Base-by-base conservation (phyloP, 2,329 filamentous ascomycete species). In the Fusarium guadeloupense region DNA sequence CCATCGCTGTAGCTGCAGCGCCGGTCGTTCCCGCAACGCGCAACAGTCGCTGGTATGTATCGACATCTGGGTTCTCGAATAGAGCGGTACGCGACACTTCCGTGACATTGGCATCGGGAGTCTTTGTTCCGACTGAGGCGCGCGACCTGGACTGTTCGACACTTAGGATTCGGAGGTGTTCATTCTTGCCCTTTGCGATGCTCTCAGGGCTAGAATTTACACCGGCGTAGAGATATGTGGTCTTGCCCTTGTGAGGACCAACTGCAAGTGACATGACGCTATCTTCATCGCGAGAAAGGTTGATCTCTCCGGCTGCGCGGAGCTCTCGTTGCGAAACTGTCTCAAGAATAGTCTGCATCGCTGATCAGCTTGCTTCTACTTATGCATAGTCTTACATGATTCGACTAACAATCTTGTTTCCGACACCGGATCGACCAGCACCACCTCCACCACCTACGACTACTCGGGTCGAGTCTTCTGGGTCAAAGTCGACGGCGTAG, bases 371-470 rank as follows among this genome's bases (percentile, higher is more conserved):
- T 13, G n/a, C n/a, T 40, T 10, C n/a, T 38, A 14, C 17, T n/a
- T 14, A 5, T 9, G n/a, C 43, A 28, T 26, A 31, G 28, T 31
- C 12, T 16, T 26, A 7, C 6, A 9, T 19, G 12, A 25, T 28
- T n/a, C 21, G 23, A 80, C 88, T 72, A 77, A 90, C 90, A 71
- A 97, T 92, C 76, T 92, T 92, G 80, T 97, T 97, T 52, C 88
- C 87, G 19, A 97, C 91, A 38, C 92, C 93, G 66, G 86, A 92
- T 64, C 87, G 86, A 42, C 90, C 88, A 63, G 91, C 88, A 44
- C 94, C 94, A 64, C 94, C 94, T 59, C 94, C 94, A 46, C 94
- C 94, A 57, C 89, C 92, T 31, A 97, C 91, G 9, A 97, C 80
- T 20, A 97, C 81, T 62, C 88, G 88, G 62, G 85, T 85, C 56